These are phyloP conservation scores for Aureobasidium sp. DNA, from an alignment of 2,329 filamentous ascomycete species.

Conservation along the genomic window DNA sequence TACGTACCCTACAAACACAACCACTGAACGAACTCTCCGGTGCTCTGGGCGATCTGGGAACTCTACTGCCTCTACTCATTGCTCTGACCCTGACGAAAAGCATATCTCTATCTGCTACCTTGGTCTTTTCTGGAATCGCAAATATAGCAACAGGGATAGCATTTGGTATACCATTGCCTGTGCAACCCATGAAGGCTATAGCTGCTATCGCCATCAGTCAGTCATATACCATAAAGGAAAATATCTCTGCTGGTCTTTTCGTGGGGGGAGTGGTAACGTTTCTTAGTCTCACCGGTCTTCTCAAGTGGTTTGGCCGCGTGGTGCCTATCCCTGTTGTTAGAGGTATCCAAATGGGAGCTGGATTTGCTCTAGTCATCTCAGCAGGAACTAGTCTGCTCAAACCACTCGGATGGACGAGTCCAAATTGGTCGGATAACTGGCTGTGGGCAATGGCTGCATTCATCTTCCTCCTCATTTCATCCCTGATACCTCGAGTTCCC, in stretches of 20 bases:
- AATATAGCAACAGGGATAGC: conserved; percentile 84
- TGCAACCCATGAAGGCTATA: conserved; percentile 93
- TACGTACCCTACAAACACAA: conserved; percentile 59
- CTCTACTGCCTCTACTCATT: conserved; percentile 89
- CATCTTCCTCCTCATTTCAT: conserved; percentile 72
- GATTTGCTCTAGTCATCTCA: conserved; percentile 82
- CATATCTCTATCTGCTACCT: conserved; percentile 83
- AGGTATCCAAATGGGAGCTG: conserved; percentile 94
- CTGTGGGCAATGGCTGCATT: conserved; percentile 82
- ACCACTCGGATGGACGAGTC: conserved; percentile 72
- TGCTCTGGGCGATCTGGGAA: conserved; percentile 89
- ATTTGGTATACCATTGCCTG: conserved; percentile 91
- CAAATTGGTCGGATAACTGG: conserved; percentile 78
- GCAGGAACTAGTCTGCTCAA: conserved; percentile 75
- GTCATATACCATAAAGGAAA: conserved; percentile 71
- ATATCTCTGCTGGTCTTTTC: conserved; percentile 84
- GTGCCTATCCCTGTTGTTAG: conserved; percentile 92
- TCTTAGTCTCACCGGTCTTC: conserved; percentile 82
- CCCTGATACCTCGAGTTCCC: conserved; percentile 71
- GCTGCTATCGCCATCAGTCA: conserved; percentile 87
- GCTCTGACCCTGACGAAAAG: conserved; percentile 82
- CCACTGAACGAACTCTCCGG: conserved; percentile 86
- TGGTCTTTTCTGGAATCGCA: conserved; percentile 89
- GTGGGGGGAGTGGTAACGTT: conserved; percentile 79
- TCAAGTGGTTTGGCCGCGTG: conserved; percentile 75